Conservation (phyloP, 1,284 basidiomycete genomes). For the Cerioporus squamosus region DNA sequence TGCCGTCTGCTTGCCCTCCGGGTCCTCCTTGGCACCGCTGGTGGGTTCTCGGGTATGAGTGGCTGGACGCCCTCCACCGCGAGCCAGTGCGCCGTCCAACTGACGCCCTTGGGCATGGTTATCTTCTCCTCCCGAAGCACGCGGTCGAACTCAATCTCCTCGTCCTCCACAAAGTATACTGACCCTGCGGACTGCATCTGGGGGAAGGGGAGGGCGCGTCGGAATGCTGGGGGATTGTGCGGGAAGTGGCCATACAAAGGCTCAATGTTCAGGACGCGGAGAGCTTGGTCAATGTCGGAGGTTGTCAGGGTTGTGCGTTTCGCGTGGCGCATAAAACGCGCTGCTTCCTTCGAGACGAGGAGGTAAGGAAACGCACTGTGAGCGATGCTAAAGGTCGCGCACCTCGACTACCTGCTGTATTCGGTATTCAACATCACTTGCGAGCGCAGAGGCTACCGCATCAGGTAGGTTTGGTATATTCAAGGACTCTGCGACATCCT, state of each 20-base stretch:
- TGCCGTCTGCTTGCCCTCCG: conserved; percentile 29
- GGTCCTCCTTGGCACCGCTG: conserved; percentile 71
- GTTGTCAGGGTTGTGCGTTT: conserved; percentile 87
- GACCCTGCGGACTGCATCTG: conserved; percentile 61
- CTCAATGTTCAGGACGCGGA: conserved; percentile 95
- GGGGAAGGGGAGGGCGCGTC: conserved; percentile 71
- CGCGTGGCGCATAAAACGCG: conserved; percentile 96
- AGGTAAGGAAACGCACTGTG: neutral
- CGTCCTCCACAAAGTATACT: conserved; percentile 94
- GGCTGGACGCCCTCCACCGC: conserved; percentile 99
- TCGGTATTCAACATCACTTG: conserved; percentile 96
- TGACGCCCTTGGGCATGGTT: conserved; percentile 74
- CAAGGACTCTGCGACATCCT: conserved; percentile 94
- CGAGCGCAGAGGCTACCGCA: conserved; percentile 82
- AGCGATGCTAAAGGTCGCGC: conserved; percentile 18
- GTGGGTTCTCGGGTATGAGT: conserved; percentile 95
- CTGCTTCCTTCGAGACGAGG: conserved; percentile 76
- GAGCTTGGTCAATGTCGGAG: conserved; percentile 91
- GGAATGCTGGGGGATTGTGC: conserved; percentile 74
- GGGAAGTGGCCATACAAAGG: conserved; percentile 82
- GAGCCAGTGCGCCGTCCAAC: conserved; percentile 94
- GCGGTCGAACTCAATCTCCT: conserved; percentile 96
- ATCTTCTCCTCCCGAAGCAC: conserved; percentile 86
- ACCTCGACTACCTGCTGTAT: conserved; percentile 94
- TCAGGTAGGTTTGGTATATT: conserved; percentile 84